phyloP scores from a whole-genome alignment of 225 moss, liverwort and hornwort species.

The Neckera pumila region DNA sequence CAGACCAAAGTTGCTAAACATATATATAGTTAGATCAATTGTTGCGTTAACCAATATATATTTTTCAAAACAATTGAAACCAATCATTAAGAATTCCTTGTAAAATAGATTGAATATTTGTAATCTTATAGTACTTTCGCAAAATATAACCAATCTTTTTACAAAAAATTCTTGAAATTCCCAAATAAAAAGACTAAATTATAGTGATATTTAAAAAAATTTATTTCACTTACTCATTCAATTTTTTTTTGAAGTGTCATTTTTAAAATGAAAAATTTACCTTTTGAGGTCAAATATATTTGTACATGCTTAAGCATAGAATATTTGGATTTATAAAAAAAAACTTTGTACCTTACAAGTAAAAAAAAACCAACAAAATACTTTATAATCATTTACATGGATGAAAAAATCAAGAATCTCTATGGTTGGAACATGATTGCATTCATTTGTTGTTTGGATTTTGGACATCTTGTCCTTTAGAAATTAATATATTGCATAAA shows the following conservation, averaged over 20 bases:
- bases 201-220: fast-evolving
- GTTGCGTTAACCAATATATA: background rate
- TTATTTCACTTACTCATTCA: no score
- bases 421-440: fast-evolving
- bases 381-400: background rate
- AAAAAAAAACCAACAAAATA: no score
- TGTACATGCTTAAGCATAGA: background rate
- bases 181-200: no score
- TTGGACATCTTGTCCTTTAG: background rate
- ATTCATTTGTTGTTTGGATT: background rate
- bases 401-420: background rate
- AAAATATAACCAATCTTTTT: background rate
- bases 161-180: no score
- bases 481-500: no score
- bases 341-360: background rate
- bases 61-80: background rate
- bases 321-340: no score
- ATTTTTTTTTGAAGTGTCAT: background rate
- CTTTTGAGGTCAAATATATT: background rate
- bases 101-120: background rate
- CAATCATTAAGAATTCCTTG: background rate
- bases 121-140: background rate
- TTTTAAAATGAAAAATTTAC: background rate
- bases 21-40: background rate
- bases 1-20: background rate